phyloP scores from a whole-genome alignment of 257 asterid species.

The Phtheirospermum japonicum region DNA sequence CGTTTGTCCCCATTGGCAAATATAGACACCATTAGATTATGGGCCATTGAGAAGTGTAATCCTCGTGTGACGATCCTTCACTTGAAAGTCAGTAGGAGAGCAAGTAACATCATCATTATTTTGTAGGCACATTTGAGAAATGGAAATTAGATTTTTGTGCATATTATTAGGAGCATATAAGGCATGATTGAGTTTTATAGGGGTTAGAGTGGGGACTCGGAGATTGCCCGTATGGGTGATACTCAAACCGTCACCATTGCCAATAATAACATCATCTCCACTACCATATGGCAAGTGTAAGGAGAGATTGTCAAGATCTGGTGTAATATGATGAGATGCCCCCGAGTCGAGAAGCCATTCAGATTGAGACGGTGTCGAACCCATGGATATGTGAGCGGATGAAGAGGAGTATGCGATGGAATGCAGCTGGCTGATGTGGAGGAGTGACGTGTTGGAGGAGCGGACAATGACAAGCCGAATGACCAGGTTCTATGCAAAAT shows the following conservation, averaged over 20 bases:
- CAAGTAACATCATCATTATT: not conserved
- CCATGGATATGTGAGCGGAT: too few relatives aligned
- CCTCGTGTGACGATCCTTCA: slow-evolving; percentile 27
- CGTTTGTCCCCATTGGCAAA: too few relatives aligned
- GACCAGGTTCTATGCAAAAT: too few relatives aligned
- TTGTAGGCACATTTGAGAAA: slow-evolving; percentile 5
- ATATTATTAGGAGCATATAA: not conserved
- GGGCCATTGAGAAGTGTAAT: not conserved
- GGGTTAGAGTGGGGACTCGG: not conserved
- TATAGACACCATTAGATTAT: not conserved
- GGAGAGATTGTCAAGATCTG: not conserved
- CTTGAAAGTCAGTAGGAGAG: slow-evolving; percentile 20
- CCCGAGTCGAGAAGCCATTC: not conserved
- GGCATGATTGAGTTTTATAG: not conserved
- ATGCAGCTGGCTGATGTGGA: too few relatives aligned
- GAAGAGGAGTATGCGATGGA: too few relatives aligned
- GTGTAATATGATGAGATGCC: not conserved
- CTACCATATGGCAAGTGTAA: not conserved
- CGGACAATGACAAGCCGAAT: too few relatives aligned
- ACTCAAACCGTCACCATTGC: not conserved
- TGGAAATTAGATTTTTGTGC: slow-evolving; percentile 3
- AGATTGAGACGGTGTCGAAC: too few relatives aligned
- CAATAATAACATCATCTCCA: not conserved
- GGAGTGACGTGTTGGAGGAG: too few relatives aligned
- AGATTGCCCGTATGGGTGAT: not conserved